phyloP scores from a whole-genome alignment of 768 basidiomycete genomes.

The Mycena vulgaris region DNA sequence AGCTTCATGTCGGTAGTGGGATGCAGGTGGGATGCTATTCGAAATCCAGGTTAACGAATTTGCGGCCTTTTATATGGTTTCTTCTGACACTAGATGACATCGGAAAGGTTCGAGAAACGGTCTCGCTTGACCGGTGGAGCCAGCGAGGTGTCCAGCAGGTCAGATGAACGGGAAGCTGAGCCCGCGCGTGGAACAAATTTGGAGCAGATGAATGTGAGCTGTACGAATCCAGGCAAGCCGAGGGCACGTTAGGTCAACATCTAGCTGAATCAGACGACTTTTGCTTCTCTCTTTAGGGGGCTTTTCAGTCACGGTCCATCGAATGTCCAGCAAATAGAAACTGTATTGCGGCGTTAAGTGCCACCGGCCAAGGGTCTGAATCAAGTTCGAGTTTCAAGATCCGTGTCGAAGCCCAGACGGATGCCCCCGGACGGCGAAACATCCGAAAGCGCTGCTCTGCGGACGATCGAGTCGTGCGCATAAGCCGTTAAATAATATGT shows the following conservation, averaged over 20 bases:
- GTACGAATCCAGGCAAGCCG: background rate
- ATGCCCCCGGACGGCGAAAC: too few relatives aligned
- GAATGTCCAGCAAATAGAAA: too few relatives aligned
- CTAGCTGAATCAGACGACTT: too few relatives aligned
- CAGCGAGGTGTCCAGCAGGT: constrained; percentile 11
- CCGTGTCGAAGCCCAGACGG: background rate
- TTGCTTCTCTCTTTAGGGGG: too few relatives aligned
- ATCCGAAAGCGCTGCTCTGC: too few relatives aligned
- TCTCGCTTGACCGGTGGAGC: constrained; percentile 29
- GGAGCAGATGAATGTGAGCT: background rate
- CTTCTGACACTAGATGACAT: background rate
- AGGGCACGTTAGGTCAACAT: too few relatives aligned
- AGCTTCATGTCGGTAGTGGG: constrained; percentile 51
- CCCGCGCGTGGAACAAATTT: constrained; percentile 20
- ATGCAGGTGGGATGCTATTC: background rate
- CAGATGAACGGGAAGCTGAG: constrained; percentile 32
- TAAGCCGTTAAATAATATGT: background rate
- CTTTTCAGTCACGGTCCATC: too few relatives aligned
- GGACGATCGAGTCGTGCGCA: too few relatives aligned
- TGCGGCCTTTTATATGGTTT: constrained; percentile 20
- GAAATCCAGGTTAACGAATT: background rate
- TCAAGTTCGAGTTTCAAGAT: background rate
- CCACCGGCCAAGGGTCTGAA: too few relatives aligned
- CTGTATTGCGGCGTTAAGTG: too few relatives aligned
- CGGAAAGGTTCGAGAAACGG: constrained; percentile 26